Percentiles rank a stretch among this genome's conserved stretches.
Conservation (phyloP, 768 basidiomycete genomes). For the Podaxis mareebaensis region DNA sequence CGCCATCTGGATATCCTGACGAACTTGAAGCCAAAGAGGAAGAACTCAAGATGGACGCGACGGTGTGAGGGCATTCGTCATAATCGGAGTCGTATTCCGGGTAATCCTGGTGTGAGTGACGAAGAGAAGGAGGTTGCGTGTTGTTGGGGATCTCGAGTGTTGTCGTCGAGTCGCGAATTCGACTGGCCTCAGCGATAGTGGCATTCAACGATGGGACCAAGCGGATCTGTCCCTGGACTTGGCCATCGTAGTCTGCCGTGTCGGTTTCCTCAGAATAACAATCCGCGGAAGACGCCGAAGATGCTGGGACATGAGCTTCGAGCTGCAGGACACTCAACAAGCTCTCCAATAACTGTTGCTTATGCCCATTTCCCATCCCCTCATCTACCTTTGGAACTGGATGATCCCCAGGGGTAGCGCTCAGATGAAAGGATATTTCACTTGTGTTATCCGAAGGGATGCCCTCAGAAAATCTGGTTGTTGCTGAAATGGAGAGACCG, state of each 20-base stretch:
- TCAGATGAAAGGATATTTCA: neutral
- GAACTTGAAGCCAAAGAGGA: neutral
- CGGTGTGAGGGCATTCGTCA: neutral
- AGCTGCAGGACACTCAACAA: conserved; percentile 1
- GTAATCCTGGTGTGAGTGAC: neutral
- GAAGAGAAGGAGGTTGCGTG: neutral
- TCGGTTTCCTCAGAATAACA: neutral
- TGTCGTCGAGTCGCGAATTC: neutral
- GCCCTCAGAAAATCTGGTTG: neutral
- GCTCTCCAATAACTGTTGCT: neutral
- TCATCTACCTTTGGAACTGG: neutral
- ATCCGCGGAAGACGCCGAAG: neutral
- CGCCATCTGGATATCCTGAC: neutral
- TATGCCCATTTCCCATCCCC: neutral
- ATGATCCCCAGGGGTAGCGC: neutral
- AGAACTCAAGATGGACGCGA: neutral
- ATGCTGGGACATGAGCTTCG: neutral
- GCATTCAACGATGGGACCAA: neutral
- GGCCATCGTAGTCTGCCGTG: neutral
- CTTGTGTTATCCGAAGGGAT: neutral
- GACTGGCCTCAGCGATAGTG: neutral
- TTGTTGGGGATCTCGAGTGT: neutral
- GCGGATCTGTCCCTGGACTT: neutral
- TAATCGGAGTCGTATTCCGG: conserved; percentile 6
- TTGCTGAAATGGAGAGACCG: neutral